Conservation (phyloP, 306 rosid species). For the Delonix regia region DNA sequence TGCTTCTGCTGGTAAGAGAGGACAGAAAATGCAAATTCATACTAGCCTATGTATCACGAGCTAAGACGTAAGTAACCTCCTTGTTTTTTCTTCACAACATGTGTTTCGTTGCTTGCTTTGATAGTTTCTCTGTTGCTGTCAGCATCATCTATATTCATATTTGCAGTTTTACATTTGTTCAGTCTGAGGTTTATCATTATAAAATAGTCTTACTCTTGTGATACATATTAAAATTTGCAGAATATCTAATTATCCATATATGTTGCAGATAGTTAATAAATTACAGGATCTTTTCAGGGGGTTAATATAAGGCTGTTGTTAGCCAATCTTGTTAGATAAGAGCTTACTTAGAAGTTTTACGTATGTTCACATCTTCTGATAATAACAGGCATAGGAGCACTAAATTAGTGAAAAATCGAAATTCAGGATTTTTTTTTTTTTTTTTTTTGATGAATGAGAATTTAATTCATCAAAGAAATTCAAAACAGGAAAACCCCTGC, state of each 20-base stretch:
- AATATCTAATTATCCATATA: neutral
- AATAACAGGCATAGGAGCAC: neutral
- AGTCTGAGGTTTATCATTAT: slow-evolving; percentile 10
- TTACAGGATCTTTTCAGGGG: neutral
- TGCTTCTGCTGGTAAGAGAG: slow-evolving; percentile 63
- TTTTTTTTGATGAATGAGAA: neutral
- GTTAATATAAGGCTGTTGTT: neutral
- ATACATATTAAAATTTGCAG: neutral
- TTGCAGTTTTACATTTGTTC: slow-evolving; percentile 10
- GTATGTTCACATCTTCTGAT: neutral
- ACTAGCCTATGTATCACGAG: slow-evolving; percentile 88
- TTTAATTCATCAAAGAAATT: neutral
- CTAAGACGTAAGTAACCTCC: slow-evolving; percentile 59
- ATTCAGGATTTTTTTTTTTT: neutral
- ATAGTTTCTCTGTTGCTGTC: slow-evolving; percentile 7
- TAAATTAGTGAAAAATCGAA: neutral
- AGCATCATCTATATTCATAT: slow-evolving; percentile 25
- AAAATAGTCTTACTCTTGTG: neutral
- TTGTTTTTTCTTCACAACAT: slow-evolving; percentile 22
- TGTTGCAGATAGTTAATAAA: neutral
- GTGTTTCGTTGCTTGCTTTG: slow-evolving; percentile 29
- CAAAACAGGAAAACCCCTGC: neutral
- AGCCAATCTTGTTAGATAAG: neutral
- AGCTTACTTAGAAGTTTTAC: neutral
- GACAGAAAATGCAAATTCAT: slow-evolving; percentile 78